Conservation (phyloP, 2,329 filamentous ascomycete species). For the Trichoderma sp. region DNA sequence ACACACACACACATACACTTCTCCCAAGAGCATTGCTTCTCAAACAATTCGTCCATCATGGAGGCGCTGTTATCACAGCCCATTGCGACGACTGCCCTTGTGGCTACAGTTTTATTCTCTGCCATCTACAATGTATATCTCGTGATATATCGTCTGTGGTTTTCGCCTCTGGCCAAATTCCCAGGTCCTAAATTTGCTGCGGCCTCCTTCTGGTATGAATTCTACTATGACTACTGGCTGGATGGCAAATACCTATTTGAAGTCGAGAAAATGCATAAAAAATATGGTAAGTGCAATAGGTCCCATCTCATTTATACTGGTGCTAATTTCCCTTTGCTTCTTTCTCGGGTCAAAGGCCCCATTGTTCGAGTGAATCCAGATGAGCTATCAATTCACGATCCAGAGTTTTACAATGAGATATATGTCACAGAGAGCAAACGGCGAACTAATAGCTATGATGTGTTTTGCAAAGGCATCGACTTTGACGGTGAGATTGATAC, state of each 20-base stretch:
- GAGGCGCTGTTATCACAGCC: background rate
- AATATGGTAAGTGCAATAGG: conserved; percentile 26
- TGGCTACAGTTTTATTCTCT: background rate
- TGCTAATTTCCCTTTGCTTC: background rate
- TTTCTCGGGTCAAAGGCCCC: conserved; percentile 23
- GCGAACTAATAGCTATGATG: background rate
- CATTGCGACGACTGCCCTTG: background rate
- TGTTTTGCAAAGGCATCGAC: background rate
- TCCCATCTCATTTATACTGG: background rate
- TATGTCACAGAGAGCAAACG: conserved; percentile 22
- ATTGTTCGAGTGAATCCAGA: conserved; percentile 34
- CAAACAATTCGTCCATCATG: background rate
- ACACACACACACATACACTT: no score
- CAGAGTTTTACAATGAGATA: conserved; percentile 28
- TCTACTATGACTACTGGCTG: conserved; percentile 27
- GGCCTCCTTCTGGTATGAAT: conserved; percentile 29
- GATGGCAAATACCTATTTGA: conserved; percentile 28
- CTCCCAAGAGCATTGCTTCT: background rate
- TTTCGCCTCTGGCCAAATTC: conserved; percentile 32
- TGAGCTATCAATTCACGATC: conserved; percentile 32
- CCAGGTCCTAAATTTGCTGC: conserved; percentile 33
- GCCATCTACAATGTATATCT: conserved; percentile 22
- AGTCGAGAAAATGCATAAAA: conserved; percentile 29
- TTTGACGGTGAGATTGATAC: background rate
- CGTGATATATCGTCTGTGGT: conserved; percentile 21